A percentile compares a stretch with the other conserved stretches of the same genome.
Evolutionary conservation across 305 asterid genomes (phyloP).

Genomic region (Fraxinus xanthoxyloides): DNA sequence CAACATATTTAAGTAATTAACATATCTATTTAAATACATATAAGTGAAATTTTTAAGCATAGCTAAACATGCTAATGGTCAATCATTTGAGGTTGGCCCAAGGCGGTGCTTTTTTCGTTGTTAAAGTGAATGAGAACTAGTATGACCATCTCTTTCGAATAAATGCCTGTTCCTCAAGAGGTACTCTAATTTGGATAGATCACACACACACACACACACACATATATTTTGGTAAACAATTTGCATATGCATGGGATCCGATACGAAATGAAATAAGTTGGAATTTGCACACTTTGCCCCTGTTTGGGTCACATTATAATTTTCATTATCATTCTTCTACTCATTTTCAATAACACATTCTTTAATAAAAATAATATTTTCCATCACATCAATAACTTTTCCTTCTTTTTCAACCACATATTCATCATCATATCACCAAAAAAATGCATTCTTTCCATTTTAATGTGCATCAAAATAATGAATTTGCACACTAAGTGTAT

Average conservation of each 20-base stretch:
- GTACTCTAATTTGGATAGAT: background rate
- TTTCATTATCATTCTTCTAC: too few species aligned
- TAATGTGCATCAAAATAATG: too few species aligned
- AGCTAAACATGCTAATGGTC: background rate
- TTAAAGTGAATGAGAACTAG: background rate
- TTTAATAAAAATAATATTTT: too few species aligned
- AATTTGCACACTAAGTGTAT: background rate
- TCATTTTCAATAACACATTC: too few species aligned
- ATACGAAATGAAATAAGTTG: background rate
- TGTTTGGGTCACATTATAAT: too few species aligned
- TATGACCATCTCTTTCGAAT: background rate
- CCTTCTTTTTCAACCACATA: too few species aligned
- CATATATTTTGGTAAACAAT: background rate
- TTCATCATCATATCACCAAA: too few species aligned
- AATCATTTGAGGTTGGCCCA: background rate
- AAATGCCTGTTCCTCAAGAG: background rate
- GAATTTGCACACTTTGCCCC: conserved; percentile 8
- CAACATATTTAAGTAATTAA: background rate
- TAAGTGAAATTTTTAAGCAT: background rate
- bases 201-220: background rate
- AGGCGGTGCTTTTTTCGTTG: background rate
- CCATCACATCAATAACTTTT: too few species aligned
- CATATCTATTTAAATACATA: background rate
- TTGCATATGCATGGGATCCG: conserved; percentile 22
- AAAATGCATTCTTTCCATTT: too few species aligned